phyloP scores from a whole-genome alignment of 768 basidiomycete species.

The Lactarius trivialis region DNA sequence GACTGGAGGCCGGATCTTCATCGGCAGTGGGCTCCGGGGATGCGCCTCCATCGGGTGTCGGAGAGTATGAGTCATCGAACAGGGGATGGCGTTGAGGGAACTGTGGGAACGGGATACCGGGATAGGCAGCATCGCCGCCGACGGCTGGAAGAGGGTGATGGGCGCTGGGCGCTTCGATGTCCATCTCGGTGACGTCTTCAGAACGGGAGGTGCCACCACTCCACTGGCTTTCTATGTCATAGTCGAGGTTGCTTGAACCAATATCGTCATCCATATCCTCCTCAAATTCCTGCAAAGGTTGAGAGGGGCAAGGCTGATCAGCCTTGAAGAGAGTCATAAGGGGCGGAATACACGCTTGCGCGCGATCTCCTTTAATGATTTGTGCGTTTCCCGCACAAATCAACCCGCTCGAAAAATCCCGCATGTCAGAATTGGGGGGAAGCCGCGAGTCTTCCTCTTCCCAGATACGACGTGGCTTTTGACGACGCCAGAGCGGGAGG shows the following conservation, averaged over 20 bases:
- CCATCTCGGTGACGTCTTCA: constrained; percentile 29
- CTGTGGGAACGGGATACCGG: background rate
- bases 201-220: constrained; percentile 30
- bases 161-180: constrained; percentile 27
- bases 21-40: constrained; percentile 48
- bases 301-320: constrained; percentile 1
- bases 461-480: constrained; percentile 61
- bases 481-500: constrained; percentile 64
- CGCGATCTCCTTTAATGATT: constrained; percentile 80
- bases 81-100: constrained; percentile 13
- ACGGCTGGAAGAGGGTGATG: constrained; percentile 9
- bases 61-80: constrained; percentile 47
- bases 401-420: constrained; percentile 73
- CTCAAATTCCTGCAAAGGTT: constrained; percentile 23
- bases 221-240: constrained; percentile 37
- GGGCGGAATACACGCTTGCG: constrained; percentile 85
- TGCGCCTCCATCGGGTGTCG: constrained; percentile 52
- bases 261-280: constrained; percentile 42
- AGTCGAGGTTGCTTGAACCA: constrained; percentile 35
- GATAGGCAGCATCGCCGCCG: background rate
- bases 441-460: constrained; percentile 42
- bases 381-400: constrained; percentile 67
- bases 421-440: constrained; percentile 30
- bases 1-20: constrained; percentile 56
- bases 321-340: constrained; percentile 29